Evolutionary conservation across 768 basidiomycete species (phyloP).

Genomic region (Roridomyces roridus): DNA sequence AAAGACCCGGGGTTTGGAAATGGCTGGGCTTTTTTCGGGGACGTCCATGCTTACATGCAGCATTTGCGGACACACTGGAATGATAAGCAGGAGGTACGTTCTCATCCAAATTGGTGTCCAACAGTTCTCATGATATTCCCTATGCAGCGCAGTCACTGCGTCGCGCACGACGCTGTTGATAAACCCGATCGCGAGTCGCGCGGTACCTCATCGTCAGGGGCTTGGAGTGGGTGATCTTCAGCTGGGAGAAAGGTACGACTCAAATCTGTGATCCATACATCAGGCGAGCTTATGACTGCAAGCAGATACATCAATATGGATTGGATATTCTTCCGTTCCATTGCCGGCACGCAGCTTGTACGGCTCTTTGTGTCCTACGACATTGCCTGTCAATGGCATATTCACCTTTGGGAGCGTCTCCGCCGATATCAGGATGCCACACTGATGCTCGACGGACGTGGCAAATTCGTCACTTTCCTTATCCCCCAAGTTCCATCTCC

Average conservation of each 20-base stretch:
- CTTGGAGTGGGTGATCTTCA: conserved; percentile 24
- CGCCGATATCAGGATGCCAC: background rate
- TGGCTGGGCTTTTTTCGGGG: conserved; percentile 24
- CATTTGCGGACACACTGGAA: conserved; percentile 12
- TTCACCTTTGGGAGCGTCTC: conserved; percentile 26
- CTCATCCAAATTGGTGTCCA: background rate
- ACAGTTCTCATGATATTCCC: background rate
- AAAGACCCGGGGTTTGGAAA: conserved; percentile 21
- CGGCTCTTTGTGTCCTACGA: conserved; percentile 31
- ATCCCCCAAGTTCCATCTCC: conserved; percentile 41
- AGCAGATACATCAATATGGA: conserved; percentile 31
- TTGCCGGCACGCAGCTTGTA: conserved; percentile 11
- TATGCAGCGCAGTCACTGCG: conserved; percentile 6
- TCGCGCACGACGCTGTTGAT: conserved; percentile 6
- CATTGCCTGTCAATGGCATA: conserved; percentile 35
- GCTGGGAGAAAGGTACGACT: conserved; percentile 23
- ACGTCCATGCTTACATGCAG: conserved; percentile 7
- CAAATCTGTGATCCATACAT: background rate
- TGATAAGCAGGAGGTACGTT: conserved; percentile 1
- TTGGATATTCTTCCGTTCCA: conserved; percentile 29
- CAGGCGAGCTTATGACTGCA: background rate
- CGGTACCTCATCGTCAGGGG: conserved; percentile 23
- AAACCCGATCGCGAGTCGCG: conserved; percentile 13
- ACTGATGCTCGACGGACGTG: background rate
- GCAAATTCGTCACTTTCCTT: conserved; percentile 1